Percentiles rank a stretch among this genome's conserved stretches.
These are phyloP conservation scores for Fusarium palustre DNA, from an alignment of 2,329 filamentous ascomycete species.

Conservation along the genomic window DNA sequence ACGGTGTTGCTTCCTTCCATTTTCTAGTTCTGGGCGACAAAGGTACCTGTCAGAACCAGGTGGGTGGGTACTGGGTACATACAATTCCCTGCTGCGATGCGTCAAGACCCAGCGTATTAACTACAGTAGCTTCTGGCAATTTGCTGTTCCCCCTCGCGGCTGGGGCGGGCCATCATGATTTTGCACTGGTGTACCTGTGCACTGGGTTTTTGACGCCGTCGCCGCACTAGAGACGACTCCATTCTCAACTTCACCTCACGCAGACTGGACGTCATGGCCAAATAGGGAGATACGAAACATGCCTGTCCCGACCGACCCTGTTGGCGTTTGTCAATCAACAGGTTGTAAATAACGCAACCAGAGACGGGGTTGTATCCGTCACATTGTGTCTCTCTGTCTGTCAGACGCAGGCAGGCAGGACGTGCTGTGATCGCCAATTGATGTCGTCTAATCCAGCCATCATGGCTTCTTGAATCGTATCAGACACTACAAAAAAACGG, in stretches of 20 bases:
- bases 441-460: conserved; percentile 17
- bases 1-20: conserved; percentile 26
- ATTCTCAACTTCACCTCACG: conserved; percentile 26
- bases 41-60: conserved; percentile 31
- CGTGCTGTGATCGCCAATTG: conserved; percentile 16
- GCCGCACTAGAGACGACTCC: conserved; percentile 39
- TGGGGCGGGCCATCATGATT: conserved; percentile 38
- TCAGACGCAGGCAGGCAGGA: background rate
- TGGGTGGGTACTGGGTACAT: conserved; percentile 26
- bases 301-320: conserved; percentile 9
- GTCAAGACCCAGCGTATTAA: conserved; percentile 8
- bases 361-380: conserved; percentile 2
- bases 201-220: conserved; percentile 38
- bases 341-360: conserved; percentile 38
- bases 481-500: conserved; percentile 32
- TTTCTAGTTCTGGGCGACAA: conserved; percentile 23
- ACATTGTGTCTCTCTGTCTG: conserved; percentile 6
- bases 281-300: conserved; percentile 23
- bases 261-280: conserved; percentile 35
- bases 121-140: conserved; percentile 20
- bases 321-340: conserved; percentile 24
- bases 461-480: conserved; percentile 21
- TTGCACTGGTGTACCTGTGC: conserved; percentile 5
- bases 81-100: background rate
- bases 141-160: conserved; percentile 34